Conservation (phyloP, 2,329 filamentous ascomycete species). For the Ceratocystis cubensis region DNA sequence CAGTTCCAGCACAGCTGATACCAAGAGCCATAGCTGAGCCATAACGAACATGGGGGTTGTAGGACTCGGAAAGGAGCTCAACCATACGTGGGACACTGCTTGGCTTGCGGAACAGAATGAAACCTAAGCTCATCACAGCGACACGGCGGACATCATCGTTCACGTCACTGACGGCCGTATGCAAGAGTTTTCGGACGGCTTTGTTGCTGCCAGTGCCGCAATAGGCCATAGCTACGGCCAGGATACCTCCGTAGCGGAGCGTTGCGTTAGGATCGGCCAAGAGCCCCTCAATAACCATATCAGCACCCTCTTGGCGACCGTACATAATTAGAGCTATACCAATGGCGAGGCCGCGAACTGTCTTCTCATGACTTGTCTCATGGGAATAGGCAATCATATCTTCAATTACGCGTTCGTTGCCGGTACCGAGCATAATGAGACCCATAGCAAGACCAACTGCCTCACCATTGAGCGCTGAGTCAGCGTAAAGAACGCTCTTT, state of each 20-base stretch:
- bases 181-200: slow-evolving; percentile 86
- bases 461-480: slow-evolving; percentile 93
- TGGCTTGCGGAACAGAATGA: slow-evolving; percentile 96
- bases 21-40: slow-evolving; percentile 96
- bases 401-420: slow-evolving; percentile 81
- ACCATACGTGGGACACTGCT: slow-evolving; percentile 97
- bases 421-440: slow-evolving; percentile 96
- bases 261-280: slow-evolving; percentile 89
- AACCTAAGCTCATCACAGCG: slow-evolving; percentile 93
- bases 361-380: slow-evolving; percentile 98
- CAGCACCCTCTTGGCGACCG: slow-evolving; percentile 82
- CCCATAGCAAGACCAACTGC: slow-evolving; percentile 94
- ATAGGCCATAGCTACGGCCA: slow-evolving; percentile 96
- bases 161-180: slow-evolving; percentile 94
- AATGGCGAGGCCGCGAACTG: slow-evolving; percentile 84
- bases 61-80: slow-evolving; percentile 92
- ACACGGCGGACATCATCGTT: slow-evolving; percentile 94
- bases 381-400: slow-evolving; percentile 98
- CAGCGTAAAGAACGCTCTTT: slow-evolving; percentile 75
- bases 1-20: slow-evolving; percentile 94
- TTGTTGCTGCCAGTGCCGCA: slow-evolving; percentile 98
- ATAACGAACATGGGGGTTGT: slow-evolving; percentile 96
- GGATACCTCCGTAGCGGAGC: slow-evolving; percentile 89
- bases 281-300: slow-evolving; percentile 86
- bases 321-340: slow-evolving; percentile 99